A percentile compares a stretch with the other conserved stretches of the same genome.
Conservation (phyloP, 257 asterid genomes). For the Jacaranda copaia region DNA sequence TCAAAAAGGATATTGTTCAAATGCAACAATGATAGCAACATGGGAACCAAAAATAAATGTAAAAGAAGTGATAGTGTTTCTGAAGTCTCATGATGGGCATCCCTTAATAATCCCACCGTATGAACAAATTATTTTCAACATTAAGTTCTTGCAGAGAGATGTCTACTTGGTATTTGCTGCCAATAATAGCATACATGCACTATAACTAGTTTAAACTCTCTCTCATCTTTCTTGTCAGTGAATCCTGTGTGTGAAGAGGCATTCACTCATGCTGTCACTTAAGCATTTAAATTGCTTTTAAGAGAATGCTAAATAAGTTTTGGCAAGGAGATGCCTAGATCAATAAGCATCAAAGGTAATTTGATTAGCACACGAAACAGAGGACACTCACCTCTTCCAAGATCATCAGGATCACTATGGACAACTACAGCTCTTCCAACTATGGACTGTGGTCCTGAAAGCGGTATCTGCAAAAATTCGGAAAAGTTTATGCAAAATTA, state of each 20-base stretch:
- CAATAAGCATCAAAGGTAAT: not conserved
- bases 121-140: not conserved
- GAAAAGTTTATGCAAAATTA: not conserved
- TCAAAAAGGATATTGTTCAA: not conserved
- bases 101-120: not conserved
- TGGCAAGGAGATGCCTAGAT: not conserved
- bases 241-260: not conserved
- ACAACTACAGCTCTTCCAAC: slow-evolving; percentile 82
- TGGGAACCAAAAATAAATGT: too few species aligned
- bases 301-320: not conserved
- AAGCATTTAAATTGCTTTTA: not conserved
- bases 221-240: not conserved
- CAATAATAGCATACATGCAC: not conserved
- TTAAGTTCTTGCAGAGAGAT: not conserved
- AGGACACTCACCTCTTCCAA: slow-evolving; percentile 64
- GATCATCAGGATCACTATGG: slow-evolving; percentile 79
- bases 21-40: not conserved
- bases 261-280: not conserved
- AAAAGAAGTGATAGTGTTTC: not conserved
- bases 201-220: not conserved
- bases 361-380: not conserved
- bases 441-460: slow-evolving; percentile 61
- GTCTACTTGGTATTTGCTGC: not conserved
- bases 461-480: slow-evolving; percentile 59
- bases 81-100: slow-evolving; percentile 2